A percentile compares a stretch with the other conserved stretches of the same genome.
These are phyloP conservation scores for Ascoidea asiatica DNA, from an alignment of 805 yeast species.

Conservation along the genomic window DNA sequence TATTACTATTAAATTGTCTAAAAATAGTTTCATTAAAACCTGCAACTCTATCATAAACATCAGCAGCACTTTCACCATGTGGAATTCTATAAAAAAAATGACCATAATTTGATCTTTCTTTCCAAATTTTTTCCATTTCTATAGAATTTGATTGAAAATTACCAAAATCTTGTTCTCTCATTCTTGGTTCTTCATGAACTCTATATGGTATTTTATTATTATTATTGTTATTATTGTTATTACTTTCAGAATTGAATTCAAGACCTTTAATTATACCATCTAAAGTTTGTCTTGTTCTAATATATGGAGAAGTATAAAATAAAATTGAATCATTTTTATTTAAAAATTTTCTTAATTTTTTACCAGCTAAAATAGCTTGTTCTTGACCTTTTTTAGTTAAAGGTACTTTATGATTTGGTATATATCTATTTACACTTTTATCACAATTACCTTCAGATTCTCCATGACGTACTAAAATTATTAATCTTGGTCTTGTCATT, in stretches of 20 bases:
- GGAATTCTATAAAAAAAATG: constrained; percentile 84
- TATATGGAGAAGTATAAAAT: constrained; percentile 79
- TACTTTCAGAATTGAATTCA: constrained; percentile 4
- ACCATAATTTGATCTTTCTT: constrained; percentile 78
- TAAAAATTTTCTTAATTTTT: constrained; percentile 28
- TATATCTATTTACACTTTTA: constrained; percentile 61
- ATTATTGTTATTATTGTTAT: constrained; percentile 12
- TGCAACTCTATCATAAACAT: constrained; percentile 83
- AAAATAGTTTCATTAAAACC: constrained; percentile 80
- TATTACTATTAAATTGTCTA: constrained; percentile 57
- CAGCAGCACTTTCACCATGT: constrained; percentile 92
- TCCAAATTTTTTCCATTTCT: constrained; percentile 73
- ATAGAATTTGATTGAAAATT: constrained; percentile 71
- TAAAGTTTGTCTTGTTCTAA: constrained; percentile 74
- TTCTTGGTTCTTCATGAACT: constrained; percentile 76
- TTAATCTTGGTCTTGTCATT: too few species aligned
- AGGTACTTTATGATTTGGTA: constrained; percentile 71
- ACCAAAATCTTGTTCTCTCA: constrained; percentile 93
- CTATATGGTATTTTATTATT: constrained; percentile 30
- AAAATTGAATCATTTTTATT: constrained; percentile 43
- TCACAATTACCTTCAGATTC: constrained; percentile 86
- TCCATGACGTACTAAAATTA: constrained; percentile 79
- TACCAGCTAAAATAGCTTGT: constrained; percentile 52
- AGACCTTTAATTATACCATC: constrained; percentile 52
- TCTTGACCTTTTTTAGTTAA: constrained; percentile 58